Percentiles rank a stretch among this genome's conserved stretches.
Conservation (phyloP, 192 early-diverging fungal genomes). For the Podila epicladia region DNA sequence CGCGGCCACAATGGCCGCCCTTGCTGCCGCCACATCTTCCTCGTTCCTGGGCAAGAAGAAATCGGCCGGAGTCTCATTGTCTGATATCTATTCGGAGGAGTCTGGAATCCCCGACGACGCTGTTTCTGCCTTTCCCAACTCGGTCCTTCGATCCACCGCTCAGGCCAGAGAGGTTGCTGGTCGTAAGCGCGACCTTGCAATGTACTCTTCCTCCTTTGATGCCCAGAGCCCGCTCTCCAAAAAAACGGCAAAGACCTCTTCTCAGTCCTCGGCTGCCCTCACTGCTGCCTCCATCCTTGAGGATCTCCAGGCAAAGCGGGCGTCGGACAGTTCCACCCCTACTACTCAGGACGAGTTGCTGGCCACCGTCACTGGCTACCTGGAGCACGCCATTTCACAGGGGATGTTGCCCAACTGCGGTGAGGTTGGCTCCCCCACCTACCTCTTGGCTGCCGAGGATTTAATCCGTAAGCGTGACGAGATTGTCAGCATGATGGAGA, state of each 20-base stretch:
- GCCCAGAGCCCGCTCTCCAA: conserved; percentile 38
- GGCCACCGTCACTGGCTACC: conserved; percentile 37
- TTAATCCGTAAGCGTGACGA: conserved; percentile 50
- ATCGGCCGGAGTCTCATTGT: conserved; percentile 47
- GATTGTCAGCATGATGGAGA: conserved; percentile 54
- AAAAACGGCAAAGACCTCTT: conserved; percentile 8
- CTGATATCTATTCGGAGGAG: conserved; percentile 51
- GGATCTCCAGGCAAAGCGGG: conserved; percentile 6
- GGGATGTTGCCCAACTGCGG: conserved; percentile 41
- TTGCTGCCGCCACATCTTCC: conserved; percentile 15
- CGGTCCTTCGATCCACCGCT: conserved; percentile 23
- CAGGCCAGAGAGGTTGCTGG: not conserved
- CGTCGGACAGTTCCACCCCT: not conserved
- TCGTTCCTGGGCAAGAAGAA: conserved; percentile 17
- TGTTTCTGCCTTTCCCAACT: conserved; percentile 40
- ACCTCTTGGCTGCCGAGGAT: conserved; percentile 33
- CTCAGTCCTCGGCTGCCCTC: conserved; percentile 9
- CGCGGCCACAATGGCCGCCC: conserved; percentile 29
- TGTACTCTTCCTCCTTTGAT: conserved; percentile 39
- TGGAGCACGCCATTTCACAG: conserved; percentile 42
- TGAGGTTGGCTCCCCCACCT: conserved; percentile 32
- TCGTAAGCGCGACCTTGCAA: conserved; percentile 35
- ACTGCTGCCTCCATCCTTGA: conserved; percentile 13
- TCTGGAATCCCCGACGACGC: conserved; percentile 41
- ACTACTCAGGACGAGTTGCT: conserved; percentile 31